phyloP scores from a whole-genome alignment of 2,329 filamentous ascomycete genomes.

The Talaromyces atroroseus region DNA sequence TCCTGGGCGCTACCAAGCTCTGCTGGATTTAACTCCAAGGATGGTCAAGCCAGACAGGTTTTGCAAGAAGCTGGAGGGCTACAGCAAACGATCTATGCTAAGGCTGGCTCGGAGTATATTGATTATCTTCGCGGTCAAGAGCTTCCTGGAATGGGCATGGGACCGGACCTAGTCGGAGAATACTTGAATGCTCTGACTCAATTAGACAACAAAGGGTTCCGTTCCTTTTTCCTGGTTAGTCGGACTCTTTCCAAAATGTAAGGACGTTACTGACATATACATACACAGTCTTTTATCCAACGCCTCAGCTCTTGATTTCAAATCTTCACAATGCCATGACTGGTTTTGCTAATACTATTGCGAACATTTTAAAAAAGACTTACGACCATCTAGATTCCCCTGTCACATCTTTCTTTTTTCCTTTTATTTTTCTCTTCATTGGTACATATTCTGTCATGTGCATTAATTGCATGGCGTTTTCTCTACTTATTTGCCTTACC shows the following conservation, averaged over 20 bases:
- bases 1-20: constrained; percentile 86
- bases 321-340: neutral
- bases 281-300: constrained; percentile 37
- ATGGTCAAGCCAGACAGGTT: constrained; percentile 84
- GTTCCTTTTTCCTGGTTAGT: constrained; percentile 44
- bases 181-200: constrained; percentile 42
- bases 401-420: constrained; percentile 13
- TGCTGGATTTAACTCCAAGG: constrained; percentile 71
- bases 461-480: constrained; percentile 19
- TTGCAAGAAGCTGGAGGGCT: constrained; percentile 80
- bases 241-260: neutral
- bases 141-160: constrained; percentile 45
- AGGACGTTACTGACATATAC: constrained; percentile 11
- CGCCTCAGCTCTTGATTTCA: constrained; percentile 38
- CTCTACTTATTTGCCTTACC: neutral
- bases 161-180: constrained; percentile 41
- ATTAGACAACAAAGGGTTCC: constrained; percentile 43
- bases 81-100: constrained; percentile 84
- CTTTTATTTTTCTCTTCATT: constrained; percentile 9
- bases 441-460: constrained; percentile 21
- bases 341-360: neutral
- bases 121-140: constrained; percentile 42
- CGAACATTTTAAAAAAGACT: neutral
- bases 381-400: constrained; percentile 14
- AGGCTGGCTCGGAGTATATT: constrained; percentile 79